Percentiles rank a stretch among this genome's conserved stretches.
Evolutionary conservation across 768 basidiomycete species (phyloP).

Genomic region (Tulasnella sp.): DNA sequence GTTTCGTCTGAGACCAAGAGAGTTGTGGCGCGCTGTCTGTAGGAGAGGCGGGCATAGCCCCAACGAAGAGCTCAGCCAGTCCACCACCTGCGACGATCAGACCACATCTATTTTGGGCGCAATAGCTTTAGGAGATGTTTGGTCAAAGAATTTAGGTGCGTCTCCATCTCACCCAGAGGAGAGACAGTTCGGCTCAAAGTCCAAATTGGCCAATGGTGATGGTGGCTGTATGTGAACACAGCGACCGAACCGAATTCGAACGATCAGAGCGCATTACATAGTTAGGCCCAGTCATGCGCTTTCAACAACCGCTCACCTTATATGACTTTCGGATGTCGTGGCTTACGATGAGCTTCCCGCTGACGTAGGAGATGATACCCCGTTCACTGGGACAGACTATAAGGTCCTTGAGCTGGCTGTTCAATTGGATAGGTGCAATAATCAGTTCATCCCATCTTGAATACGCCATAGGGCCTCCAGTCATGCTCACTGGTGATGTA

Average conservation of each 20-base stretch:
- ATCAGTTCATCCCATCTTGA: background rate
- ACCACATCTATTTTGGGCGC: constrained; percentile 2
- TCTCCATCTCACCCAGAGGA: constrained; percentile 15
- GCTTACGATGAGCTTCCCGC: constrained; percentile 7
- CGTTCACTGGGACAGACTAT: constrained; percentile 15
- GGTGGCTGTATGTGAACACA: background rate
- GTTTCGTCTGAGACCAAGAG: background rate
- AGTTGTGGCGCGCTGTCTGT: background rate
- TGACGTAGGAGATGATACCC: constrained; percentile 8
- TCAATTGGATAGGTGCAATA: background rate
- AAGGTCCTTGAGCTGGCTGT: constrained; percentile 17
- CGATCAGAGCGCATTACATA: no score
- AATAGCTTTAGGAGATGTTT: background rate
- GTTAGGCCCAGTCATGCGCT: no score
- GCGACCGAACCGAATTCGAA: no score
- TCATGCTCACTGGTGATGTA: constrained; percentile 9
- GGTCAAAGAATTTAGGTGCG: background rate
- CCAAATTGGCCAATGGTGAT: background rate
- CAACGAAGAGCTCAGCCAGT: constrained; percentile 13
- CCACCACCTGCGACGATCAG: constrained; percentile 14
- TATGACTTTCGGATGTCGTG: background rate
- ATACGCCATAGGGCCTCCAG: background rate
- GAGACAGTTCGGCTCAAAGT: constrained; percentile 17
- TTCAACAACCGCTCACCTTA: background rate
- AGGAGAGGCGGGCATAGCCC: constrained; percentile 5